Percentiles rank a stretch among this genome's conserved stretches.
Conservation (phyloP, 1,284 basidiomycete genomes). For the Grifola frondosa region DNA sequence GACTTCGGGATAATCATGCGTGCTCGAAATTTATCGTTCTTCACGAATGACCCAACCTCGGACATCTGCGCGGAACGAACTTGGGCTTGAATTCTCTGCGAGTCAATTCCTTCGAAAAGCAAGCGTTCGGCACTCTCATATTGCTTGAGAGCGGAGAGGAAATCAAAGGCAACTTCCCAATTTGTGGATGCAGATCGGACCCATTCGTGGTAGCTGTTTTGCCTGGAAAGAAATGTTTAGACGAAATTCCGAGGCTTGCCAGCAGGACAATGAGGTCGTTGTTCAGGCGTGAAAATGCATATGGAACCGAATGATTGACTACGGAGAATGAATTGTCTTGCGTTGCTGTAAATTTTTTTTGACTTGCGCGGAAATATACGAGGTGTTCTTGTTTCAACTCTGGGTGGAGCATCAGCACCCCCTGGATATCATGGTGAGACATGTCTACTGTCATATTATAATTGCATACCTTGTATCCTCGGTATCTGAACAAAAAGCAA, state of each 20-base stretch:
- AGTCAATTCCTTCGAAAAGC: constrained; percentile 54
- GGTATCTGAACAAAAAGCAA: constrained; percentile 39
- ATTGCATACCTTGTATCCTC: constrained; percentile 48
- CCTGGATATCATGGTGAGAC: constrained; percentile 23
- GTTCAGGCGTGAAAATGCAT: constrained; percentile 61
- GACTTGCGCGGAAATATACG: constrained; percentile 61
- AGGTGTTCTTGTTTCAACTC: constrained; percentile 46
- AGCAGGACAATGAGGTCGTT: constrained; percentile 67
- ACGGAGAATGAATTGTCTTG: constrained; percentile 60
- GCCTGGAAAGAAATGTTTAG: constrained; percentile 52
- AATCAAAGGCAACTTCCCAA: constrained; percentile 49
- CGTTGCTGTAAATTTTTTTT: constrained; percentile 62
- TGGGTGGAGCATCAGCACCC: constrained; percentile 64
- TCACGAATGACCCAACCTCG: constrained; percentile 52
- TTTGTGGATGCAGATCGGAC: constrained; percentile 47
- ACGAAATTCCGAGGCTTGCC: constrained; percentile 57
- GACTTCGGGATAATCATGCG: constrained; percentile 62
- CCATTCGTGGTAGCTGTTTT: constrained; percentile 58
- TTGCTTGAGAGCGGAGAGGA: constrained; percentile 49
- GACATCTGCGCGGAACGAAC: constrained; percentile 45
- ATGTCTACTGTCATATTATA: background rate
- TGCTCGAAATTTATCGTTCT: constrained; percentile 53
- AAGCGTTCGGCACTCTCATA: constrained; percentile 50
- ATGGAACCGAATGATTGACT: constrained; percentile 60
- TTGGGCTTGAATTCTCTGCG: constrained; percentile 36